Conservation (phyloP, 202 grass and related monocot species). For the Sporobolus alterniflorus region DNA sequence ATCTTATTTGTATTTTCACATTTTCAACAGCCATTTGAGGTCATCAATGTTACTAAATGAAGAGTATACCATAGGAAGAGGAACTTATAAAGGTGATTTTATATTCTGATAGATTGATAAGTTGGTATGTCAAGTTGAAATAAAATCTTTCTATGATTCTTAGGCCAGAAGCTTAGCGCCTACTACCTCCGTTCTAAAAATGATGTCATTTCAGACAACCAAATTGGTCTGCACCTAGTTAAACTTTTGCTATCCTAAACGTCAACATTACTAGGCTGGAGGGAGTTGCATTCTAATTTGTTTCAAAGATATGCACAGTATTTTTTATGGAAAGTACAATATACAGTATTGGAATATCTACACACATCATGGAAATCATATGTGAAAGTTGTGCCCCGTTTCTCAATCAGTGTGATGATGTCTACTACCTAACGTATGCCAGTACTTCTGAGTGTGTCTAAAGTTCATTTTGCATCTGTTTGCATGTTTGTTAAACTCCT, state of each 20-base stretch:
- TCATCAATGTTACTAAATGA: neutral
- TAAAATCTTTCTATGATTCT: no score
- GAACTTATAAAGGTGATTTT: neutral
- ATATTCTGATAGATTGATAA: neutral
- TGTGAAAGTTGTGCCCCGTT: neutral
- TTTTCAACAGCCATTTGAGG: neutral
- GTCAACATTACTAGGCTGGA: no score
- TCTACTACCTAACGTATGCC: neutral
- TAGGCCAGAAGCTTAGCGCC: neutral
- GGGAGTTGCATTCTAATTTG: neutral
- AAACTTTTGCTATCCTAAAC: no score
- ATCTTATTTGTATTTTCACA: neutral
- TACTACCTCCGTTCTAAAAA: no score
- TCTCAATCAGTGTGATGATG: neutral
- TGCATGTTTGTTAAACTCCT: neutral
- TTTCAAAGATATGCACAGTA: neutral
- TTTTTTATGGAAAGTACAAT: no score
- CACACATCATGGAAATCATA: neutral
- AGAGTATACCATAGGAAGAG: neutral
- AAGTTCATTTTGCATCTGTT: neutral
- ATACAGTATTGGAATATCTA: neutral
- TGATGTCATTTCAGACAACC: no score
- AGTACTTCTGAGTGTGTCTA: neutral
- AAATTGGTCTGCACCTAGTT: no score
- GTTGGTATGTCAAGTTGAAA: no score